Conservation (phyloP, 2,329 filamentous ascomycete genomes). For the Fusarium pseudograminearum region DNA sequence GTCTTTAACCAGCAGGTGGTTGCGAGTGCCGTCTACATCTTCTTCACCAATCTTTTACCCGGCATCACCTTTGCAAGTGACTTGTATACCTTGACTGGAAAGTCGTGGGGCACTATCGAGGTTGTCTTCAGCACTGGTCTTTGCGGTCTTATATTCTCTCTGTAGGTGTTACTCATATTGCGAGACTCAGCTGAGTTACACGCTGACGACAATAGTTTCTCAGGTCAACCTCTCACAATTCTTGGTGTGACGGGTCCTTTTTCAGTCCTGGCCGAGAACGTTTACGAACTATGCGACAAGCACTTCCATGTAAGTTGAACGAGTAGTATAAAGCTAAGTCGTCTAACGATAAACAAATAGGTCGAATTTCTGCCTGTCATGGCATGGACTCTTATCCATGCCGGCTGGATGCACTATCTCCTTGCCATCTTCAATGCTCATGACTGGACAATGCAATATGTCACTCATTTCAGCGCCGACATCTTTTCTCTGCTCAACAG, state of each 20-base stretch:
- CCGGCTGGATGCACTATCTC: constrained; percentile 73
- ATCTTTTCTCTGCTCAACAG: constrained; percentile 76
- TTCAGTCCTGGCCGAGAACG: constrained; percentile 74
- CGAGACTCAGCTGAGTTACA: not conserved
- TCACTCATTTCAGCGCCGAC: constrained; percentile 74
- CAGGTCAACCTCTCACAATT: constrained; percentile 73
- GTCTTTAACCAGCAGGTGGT: constrained; percentile 73
- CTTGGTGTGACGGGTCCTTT: constrained; percentile 75
- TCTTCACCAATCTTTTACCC: constrained; percentile 75
- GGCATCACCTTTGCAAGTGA: constrained; percentile 77
- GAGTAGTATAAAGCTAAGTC: not conserved
- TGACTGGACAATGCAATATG: constrained; percentile 78
- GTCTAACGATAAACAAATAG: constrained; percentile 30
- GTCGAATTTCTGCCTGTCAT: constrained; percentile 74
- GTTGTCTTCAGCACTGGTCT: constrained; percentile 75
- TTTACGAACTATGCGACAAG: constrained; percentile 68
- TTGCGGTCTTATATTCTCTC: constrained; percentile 71
- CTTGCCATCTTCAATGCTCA: constrained; percentile 75
- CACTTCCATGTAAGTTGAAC: constrained; percentile 62
- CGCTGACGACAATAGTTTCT: constrained; percentile 53
- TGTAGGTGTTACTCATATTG: constrained; percentile 56
- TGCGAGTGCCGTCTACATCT: constrained; percentile 73
- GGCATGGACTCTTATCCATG: constrained; percentile 75
- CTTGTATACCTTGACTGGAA: constrained; percentile 70
- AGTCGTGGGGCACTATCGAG: constrained; percentile 75